These are phyloP conservation scores for Starmerella vitae DNA, from an alignment of 805 yeast species.

Conservation along the genomic window DNA sequence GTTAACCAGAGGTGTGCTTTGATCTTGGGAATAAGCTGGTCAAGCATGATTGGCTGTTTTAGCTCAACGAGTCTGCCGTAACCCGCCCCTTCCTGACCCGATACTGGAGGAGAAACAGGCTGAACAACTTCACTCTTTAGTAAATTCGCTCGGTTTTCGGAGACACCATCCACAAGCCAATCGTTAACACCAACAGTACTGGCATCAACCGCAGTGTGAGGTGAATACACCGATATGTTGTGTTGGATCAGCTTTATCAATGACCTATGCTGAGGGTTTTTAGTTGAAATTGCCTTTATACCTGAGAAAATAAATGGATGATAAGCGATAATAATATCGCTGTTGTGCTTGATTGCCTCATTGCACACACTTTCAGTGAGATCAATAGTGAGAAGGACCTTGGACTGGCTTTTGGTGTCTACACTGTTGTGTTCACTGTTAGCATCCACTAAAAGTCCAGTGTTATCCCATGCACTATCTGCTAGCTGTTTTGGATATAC, in stretches of 20 bases:
- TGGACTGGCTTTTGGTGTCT: slow-evolving; percentile 21
- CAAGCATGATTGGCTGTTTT: slow-evolving; percentile 32
- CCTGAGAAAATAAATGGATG: slow-evolving; percentile 92
- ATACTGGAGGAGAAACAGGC: slow-evolving; percentile 30
- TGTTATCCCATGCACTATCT: slow-evolving; percentile 87
- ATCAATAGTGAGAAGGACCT: slow-evolving; percentile 63
- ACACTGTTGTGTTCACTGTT: slow-evolving; percentile 3
- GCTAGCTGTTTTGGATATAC: slow-evolving; percentile 74
- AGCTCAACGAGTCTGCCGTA: slow-evolving; percentile 64
- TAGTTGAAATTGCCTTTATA: slow-evolving; percentile 54
- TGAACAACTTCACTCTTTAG: slow-evolving; percentile 30
- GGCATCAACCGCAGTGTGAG: slow-evolving; percentile 94
- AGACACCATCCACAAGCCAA: slow-evolving; percentile 60
- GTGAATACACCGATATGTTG: slow-evolving; percentile 81
- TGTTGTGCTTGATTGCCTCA: slow-evolving; percentile 53
- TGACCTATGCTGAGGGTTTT: slow-evolving; percentile 71
- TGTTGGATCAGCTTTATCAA: slow-evolving; percentile 56
- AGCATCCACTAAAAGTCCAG: slow-evolving; percentile 69
- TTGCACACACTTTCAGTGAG: slow-evolving; percentile 69
- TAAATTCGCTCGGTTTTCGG: slow-evolving; percentile 23
- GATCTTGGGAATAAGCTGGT: slow-evolving; percentile 35
- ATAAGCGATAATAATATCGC: slow-evolving; percentile 64
- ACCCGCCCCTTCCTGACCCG: slow-evolving; percentile 45
- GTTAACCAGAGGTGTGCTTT: slow-evolving; percentile 41
- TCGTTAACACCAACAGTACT: slow-evolving; percentile 89